Percentiles rank a stretch among this genome's conserved stretches.
Conservation (phyloP, 164 flowering plant species). For the Vitis labrusca region DNA sequence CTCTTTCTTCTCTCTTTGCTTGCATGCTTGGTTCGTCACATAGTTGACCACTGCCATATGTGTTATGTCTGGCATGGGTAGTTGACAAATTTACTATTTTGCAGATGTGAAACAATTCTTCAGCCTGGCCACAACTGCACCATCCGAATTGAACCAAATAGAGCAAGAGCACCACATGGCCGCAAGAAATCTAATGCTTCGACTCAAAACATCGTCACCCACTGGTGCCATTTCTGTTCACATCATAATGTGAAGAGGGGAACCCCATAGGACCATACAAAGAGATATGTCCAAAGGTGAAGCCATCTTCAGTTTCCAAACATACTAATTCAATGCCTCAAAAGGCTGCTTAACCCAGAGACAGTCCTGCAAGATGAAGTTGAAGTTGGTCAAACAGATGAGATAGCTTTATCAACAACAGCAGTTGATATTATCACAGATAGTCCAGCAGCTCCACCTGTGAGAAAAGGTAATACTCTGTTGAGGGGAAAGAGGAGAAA, state of each 20-base stretch:
- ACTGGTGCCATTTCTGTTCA: conserved; percentile 72
- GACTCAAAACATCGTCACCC: conserved; percentile 57
- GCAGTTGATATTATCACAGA: conserved; percentile 7
- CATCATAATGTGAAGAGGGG: conserved; percentile 65
- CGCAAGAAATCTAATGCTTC: conserved; percentile 24
- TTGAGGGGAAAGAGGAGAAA: conserved; percentile 45
- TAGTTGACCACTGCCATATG: neutral
- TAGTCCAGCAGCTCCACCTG: conserved; percentile 39
- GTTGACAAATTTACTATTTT: conserved; percentile 4
- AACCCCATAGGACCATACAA: conserved; percentile 62
- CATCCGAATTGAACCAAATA: conserved; percentile 58
- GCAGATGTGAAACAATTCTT: conserved; percentile 82
- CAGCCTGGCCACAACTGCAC: conserved; percentile 77
- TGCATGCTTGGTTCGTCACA: too few species aligned
- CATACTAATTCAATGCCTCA: conserved; percentile 1
- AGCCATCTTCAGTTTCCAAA: conserved; percentile 12
- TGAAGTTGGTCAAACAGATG: conserved; percentile 4
- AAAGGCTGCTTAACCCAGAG: neutral
- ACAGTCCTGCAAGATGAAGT: neutral
- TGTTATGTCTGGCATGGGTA: too few species aligned
- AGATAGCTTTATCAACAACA: conserved; percentile 7
- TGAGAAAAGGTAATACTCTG: conserved; percentile 18
- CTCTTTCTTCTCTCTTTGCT: too few species aligned
- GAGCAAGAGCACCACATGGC: conserved; percentile 27
- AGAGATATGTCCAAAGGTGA: conserved; percentile 37